Evolutionary conservation across 352 stramenopile species (phyloP), one percentile per base, ranked within the genome.

Genomic region (Thalassiosira sp.): DNA sequence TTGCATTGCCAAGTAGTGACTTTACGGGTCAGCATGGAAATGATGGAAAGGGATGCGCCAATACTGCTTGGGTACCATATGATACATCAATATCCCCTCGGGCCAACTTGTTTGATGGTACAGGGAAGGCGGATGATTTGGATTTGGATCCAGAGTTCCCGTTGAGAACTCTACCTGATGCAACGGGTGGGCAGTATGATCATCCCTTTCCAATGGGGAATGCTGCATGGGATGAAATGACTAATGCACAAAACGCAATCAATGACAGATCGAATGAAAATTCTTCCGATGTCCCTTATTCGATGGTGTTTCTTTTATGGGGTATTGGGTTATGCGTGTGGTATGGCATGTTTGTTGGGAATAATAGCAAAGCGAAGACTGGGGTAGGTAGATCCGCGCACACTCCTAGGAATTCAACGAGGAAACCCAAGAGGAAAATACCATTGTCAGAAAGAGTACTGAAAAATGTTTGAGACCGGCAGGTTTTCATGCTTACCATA

Each of bases 81-180:
- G 76, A 91, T 81, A 58, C 59, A 15, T 82, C 74, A 11, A 89
- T 90, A 73, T 91, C 85, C n/a, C 81, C 87, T 8, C 58, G 81
- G 24, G 85, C 79, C 18, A 91, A 93, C 75, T 74, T 91, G 43
- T 89, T 82, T 63, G 72, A 82, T 67, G 69, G 64, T 0, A 70
- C 68, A 6, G 75, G 82, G 22, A 80, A 81, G 13, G 80, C 80
- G 13, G 72, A 88, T 72, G 77, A 93, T 75, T 64, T 93, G n/a
- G 85, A 93, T 68, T 75, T 83, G 3, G 82, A 93, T 64, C 87
- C 87, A 13, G 82, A 89, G 37, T 93, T 86, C 70, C 76, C 83
- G 6, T 45, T 91, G 37, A 63, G 87, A 54, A 90, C 77, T 31
- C 69, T 82, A 5, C 58, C 77, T 2, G 72, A 85, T 68, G 74